These are phyloP conservation scores for Thielaviopsis ethacetica DNA, from an alignment of 2,329 filamentous ascomycete genomes.

Conservation along the genomic window DNA sequence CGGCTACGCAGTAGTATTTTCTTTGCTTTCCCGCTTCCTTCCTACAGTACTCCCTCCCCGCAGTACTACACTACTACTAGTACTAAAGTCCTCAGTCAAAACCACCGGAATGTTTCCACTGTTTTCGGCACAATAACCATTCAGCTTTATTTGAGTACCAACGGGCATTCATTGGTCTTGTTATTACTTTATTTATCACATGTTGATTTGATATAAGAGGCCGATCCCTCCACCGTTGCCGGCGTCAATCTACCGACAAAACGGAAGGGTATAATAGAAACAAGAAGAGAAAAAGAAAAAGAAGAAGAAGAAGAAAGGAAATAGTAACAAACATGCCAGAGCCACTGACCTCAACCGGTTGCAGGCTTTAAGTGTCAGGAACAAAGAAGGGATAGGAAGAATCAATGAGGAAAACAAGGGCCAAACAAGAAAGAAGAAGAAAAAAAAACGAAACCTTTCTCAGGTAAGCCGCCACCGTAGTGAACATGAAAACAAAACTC, in stretches of 20 bases:
- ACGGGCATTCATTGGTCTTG: neutral
- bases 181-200: neutral
- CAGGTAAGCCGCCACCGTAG: neutral
- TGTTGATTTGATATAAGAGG: slow-evolving; percentile 1
- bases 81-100: too few relatives aligned
- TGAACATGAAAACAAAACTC: neutral
- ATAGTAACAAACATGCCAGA: neutral
- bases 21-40: neutral
- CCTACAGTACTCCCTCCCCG: neutral
- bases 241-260: neutral
- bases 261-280: slow-evolving; percentile 3
- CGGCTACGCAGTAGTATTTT: too few relatives aligned
- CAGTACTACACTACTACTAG: too few relatives aligned
- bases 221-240: slow-evolving; percentile 1
- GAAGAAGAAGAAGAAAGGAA: neutral
- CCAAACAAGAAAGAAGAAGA: neutral
- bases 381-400: neutral
- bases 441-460: neutral
- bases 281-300: neutral
- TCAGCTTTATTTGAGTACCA: neutral
- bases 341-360: slow-evolving; percentile 6
- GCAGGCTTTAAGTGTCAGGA: neutral
- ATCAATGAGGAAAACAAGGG: neutral
- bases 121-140: neutral
- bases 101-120: neutral